Percentiles rank a stretch among this genome's conserved stretches.
phyloP scores from a whole-genome alignment of 306 rosid species.

The Cucumis melo region DNA sequence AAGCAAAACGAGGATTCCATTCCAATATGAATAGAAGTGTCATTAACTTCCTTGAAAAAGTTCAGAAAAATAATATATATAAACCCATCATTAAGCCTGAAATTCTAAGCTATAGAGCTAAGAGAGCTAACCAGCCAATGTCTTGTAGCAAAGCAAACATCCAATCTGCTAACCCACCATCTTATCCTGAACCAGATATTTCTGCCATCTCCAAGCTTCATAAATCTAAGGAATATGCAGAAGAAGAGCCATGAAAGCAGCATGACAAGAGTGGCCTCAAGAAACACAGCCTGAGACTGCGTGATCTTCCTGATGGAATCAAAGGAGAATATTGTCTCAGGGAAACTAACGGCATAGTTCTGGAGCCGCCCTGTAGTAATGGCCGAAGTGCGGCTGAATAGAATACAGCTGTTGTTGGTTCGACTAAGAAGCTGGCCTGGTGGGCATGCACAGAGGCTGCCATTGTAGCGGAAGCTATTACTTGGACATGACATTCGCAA shows the following conservation, averaged over 20 bases:
- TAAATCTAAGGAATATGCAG: constrained; percentile 56
- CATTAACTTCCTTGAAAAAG: background rate
- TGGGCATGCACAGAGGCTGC: constrained; percentile 54
- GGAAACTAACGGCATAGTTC: constrained; percentile 37
- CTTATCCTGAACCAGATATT: constrained; percentile 60
- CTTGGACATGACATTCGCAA: constrained; percentile 54
- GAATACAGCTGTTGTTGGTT: constrained; percentile 23
- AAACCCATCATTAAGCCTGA: background rate
- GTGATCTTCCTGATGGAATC: constrained; percentile 76
- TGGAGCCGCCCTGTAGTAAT: constrained; percentile 41
- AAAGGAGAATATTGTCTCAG: constrained; percentile 45
- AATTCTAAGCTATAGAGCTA: constrained; percentile 9
- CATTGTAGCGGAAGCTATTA: constrained; percentile 49
- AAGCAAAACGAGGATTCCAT: background rate
- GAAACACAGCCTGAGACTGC: constrained; percentile 91
- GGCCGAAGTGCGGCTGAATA: constrained; percentile 28
- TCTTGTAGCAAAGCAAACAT: constrained; percentile 77
- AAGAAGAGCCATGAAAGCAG: constrained; percentile 64
- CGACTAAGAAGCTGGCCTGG: constrained; percentile 48
- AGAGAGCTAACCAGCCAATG: constrained; percentile 79
- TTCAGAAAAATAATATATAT: background rate
- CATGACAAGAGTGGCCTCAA: constrained; percentile 70
- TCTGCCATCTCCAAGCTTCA: constrained; percentile 52
- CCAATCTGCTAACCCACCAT: constrained; percentile 86
- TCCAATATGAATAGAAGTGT: background rate